Evolutionary conservation across 2,329 filamentous ascomycete genomes (phyloP).

Genomic region (Monilinia vaccinii-corymbosi): DNA sequence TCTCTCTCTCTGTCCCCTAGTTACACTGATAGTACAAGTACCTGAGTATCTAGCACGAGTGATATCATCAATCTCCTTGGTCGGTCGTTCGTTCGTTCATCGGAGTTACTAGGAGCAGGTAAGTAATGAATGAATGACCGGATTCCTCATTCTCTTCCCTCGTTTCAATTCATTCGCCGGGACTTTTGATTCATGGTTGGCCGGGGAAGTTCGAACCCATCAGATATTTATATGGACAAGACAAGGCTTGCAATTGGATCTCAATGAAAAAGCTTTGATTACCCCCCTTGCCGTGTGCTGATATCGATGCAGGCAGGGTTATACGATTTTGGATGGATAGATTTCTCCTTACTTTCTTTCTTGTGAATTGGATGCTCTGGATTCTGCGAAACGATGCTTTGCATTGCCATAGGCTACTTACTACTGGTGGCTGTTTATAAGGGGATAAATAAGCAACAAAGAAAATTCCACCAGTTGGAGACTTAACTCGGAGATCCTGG

Average conservation of each 20-base stretch:
- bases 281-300: neutral
- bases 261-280: neutral
- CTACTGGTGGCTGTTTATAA: too few relatives aligned
- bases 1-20: too few relatives aligned
- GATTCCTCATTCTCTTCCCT: too few relatives aligned
- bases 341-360: neutral
- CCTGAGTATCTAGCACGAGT: too few relatives aligned
- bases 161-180: neutral
- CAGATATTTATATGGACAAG: neutral
- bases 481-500: accelerated
- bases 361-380: neutral
- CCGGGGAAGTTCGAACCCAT: neutral
- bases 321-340: neutral
- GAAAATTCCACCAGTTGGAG: neutral
- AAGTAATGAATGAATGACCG: too few relatives aligned
- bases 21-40: too few relatives aligned
- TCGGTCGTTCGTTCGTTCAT: too few relatives aligned
- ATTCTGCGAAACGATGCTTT: neutral
- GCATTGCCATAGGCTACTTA: neutral
- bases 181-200: neutral
- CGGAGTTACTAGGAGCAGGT: too few relatives aligned
- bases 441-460: accelerated
- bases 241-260: neutral
- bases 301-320: neutral
- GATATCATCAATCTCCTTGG: too few relatives aligned